Evolutionary conservation across 345 rosid genomes (phyloP), one percentile per base, ranked within the genome.

Genomic region (Eutrema heterophyllum): DNA sequence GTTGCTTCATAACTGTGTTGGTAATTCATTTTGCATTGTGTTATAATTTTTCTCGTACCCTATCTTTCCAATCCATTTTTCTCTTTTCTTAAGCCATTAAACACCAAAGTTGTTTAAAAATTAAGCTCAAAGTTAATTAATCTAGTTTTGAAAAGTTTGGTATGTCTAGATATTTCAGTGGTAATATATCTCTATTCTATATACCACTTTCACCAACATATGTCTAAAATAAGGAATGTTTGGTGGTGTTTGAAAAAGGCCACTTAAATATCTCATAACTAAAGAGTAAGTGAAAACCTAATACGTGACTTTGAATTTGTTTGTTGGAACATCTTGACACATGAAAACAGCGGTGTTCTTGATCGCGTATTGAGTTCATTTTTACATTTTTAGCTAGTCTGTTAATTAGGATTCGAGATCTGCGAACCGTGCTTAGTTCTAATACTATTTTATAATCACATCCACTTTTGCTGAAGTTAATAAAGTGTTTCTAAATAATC

Each of bases 121-220:
- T 16, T 60, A 61, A 50, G 27, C 52, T 41, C 41, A 61, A 71
- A 62, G 44, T 51, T 40, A 18, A 29, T 41, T 15, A 63, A 64
- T 43, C 18, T 32, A 43, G 55, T 63, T 41, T 41, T 53, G 3
- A 52, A 52, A 55, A 52, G 18, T 44, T 53, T 32, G 39, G 63
- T 32, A 40, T 18, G 46, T 63, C 29, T 6, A 72, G 54, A 63
- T 72, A 40, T 63, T 72, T 63, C 38, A 45, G 46, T 33, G 54
- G 57, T 24, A 14, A 32, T 21, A 55, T 7, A 14, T 69, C 32
- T 43, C 1, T 69, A 32, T 21, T 12, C 36, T 27, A 26, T 15
- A 4, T 15, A 16, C 13, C 11, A 40, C 60, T 55, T 30, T 68
- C 41, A 55, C 30, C 63, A 54, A 32, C 2, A 29, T 56, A 13